Evolutionary conservation across 257 asterid species (phyloP).

Genomic region (Primulina huaijiensis): DNA sequence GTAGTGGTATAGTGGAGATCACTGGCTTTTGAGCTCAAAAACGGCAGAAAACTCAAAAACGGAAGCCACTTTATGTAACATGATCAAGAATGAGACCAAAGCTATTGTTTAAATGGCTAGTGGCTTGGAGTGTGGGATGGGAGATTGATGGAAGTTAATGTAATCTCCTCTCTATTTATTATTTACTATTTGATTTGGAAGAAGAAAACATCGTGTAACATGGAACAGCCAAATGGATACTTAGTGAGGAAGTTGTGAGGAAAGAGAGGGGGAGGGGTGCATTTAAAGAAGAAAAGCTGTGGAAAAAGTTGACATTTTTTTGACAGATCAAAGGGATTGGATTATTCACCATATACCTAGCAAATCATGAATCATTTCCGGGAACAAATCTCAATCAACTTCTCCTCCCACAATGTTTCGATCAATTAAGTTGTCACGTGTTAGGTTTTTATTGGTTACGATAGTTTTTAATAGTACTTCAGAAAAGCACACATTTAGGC

Average conservation of each 20-base stretch:
- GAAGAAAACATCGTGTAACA: background rate
- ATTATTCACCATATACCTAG: background rate
- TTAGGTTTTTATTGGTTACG: too few relatives aligned
- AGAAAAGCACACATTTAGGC: background rate
- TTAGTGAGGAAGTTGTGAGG: conserved; percentile 21
- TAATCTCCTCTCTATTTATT: background rate
- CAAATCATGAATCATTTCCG: too few relatives aligned
- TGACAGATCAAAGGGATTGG: background rate
- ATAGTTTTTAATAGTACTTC: too few relatives aligned
- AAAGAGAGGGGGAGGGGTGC: conserved; percentile 8
- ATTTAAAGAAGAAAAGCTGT: conserved; percentile 1
- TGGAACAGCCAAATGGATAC: background rate
- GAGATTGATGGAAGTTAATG: background rate
- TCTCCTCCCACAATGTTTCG: too few relatives aligned
- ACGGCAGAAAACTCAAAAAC: background rate
- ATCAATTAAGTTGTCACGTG: too few relatives aligned
- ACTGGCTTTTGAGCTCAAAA: background rate
- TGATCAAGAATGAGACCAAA: conserved; percentile 19
- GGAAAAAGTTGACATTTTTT: background rate
- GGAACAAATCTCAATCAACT: too few relatives aligned
- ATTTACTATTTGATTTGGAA: too few relatives aligned
- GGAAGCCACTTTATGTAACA: background rate
- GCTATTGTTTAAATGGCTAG: conserved; percentile 2
- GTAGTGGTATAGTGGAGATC: background rate
- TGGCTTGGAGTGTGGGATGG: background rate